Evolutionary conservation across 768 basidiomycete species (phyloP).

Genomic region (Hortiboletus campestris): DNA sequence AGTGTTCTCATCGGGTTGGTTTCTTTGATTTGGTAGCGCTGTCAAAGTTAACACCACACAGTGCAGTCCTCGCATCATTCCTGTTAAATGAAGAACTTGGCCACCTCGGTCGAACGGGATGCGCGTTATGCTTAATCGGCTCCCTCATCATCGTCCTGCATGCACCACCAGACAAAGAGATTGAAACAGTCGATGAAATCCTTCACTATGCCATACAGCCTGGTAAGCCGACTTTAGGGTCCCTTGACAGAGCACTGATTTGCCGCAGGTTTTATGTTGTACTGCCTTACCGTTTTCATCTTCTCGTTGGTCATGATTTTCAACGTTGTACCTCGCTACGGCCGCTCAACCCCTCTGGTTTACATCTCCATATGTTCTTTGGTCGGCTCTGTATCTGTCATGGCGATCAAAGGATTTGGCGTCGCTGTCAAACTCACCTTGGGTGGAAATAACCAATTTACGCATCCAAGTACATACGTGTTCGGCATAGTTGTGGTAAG

Average conservation of each 20-base stretch:
- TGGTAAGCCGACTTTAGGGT: slow-evolving; percentile 46
- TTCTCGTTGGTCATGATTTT: slow-evolving; percentile 88
- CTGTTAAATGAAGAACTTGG: slow-evolving; percentile 92
- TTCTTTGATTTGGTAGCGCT: not conserved
- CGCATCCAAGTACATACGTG: slow-evolving; percentile 93
- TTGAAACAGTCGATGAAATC: slow-evolving; percentile 92
- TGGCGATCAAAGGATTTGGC: slow-evolving; percentile 99
- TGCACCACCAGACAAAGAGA: slow-evolving; percentile 92
- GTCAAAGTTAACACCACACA: slow-evolving; percentile 33
- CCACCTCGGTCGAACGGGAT: slow-evolving; percentile 86
- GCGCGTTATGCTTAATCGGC: slow-evolving; percentile 79
- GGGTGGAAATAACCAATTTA: slow-evolving; percentile 91
- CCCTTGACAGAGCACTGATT: slow-evolving; percentile 5
- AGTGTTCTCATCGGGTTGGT: slow-evolving; percentile 94
- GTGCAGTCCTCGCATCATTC: slow-evolving; percentile 92
- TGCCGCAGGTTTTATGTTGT: slow-evolving; percentile 80
- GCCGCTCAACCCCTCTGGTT: slow-evolving; percentile 83
- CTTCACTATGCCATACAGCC: slow-evolving; percentile 91
- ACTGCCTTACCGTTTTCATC: slow-evolving; percentile 81
- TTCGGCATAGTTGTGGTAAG: slow-evolving; percentile 78
- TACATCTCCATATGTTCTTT: slow-evolving; percentile 97
- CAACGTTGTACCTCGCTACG: slow-evolving; percentile 77
- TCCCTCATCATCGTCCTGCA: slow-evolving; percentile 94
- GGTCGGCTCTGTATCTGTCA: slow-evolving; percentile 94
- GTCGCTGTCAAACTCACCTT: slow-evolving; percentile 94